Percentiles rank a stretch among this genome's conserved stretches.
phyloP scores from a whole-genome alignment of 2,329 filamentous ascomycete genomes.

The Fusarium subglutinans region DNA sequence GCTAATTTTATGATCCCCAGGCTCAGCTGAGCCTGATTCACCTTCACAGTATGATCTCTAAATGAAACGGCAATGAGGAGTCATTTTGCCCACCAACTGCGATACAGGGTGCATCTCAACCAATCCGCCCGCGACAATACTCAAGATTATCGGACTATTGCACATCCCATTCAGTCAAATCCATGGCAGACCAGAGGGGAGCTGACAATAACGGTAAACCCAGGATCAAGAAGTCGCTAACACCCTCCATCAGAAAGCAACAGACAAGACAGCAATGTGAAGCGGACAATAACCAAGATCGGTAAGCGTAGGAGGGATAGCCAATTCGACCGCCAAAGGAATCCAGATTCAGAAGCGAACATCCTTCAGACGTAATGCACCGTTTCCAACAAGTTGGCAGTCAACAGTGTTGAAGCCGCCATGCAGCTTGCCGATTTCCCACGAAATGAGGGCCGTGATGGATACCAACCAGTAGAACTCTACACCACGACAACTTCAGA shows the following conservation, averaged over 20 bases:
- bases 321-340: background rate
- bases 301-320: background rate
- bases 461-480: background rate
- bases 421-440: background rate
- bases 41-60: background rate
- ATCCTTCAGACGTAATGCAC: background rate
- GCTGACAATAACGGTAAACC: rapidly evolving
- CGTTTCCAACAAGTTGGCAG: background rate
- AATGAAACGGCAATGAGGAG: background rate
- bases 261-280: background rate
- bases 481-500: background rate
- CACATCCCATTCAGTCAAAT: background rate
- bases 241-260: background rate
- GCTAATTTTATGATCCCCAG: background rate
- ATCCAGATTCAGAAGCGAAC: rapidly evolving
- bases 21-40: background rate
- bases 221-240: rapidly evolving
- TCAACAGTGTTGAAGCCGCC: background rate
- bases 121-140: background rate
- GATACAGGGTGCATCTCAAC: background rate
- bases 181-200: background rate
- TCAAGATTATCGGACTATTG: background rate
- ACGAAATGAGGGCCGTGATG: background rate
- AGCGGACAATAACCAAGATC: background rate
- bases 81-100: background rate